Evolutionary conservation across 306 rosid species (phyloP), one percentile per base, ranked within the genome.

Genomic region (Aeschynomene evenia): DNA sequence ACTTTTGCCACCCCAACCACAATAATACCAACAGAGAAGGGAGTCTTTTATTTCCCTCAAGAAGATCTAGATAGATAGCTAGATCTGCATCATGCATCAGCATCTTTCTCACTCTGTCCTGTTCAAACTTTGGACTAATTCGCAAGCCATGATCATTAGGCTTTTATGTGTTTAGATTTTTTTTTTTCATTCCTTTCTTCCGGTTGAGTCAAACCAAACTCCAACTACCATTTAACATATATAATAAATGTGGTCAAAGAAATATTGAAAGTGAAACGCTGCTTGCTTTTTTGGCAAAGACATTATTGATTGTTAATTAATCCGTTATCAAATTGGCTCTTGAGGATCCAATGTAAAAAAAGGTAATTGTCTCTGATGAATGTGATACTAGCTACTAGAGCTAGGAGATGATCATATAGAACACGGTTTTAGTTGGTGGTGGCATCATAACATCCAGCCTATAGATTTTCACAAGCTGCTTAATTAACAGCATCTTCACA

Each of bases 231-330:
- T 77, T 77, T 77, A 8, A 66, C 18, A 73, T 58, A 37, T 59
- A 26, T 31, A 75, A n/a, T 56, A 40, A 63, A 70, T 61, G 55
- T 63, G 85, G 92, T 89, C 96, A 89, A 86, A 72, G 67, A 69
- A 50, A 18, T 39, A 70, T 79, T 79, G 84, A 83, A 81, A 79
- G 70, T 75, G 68, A 40, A 70, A 70, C 56, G 68, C 66, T 50
- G 68, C 66, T 50, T 28, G 59, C 86, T 73, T 84, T 85, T 28
- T 28, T 73, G 7, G 58, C 70, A 20, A 75, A 57, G 62, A 63
- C 64, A 68, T 45, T n/a, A 36, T 71, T 33, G 56, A 54, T 56
- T 23, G 46, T 23, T 16, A 7, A 9, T 46, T 45, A 33, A 53
- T 60, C 67, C 20, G 12, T 61, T 28, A 28, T 29, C 50, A 19